Base-by-base conservation (phyloP, 2,329 filamentous ascomycete species). In the Dichotomopilus funicola region DNA sequence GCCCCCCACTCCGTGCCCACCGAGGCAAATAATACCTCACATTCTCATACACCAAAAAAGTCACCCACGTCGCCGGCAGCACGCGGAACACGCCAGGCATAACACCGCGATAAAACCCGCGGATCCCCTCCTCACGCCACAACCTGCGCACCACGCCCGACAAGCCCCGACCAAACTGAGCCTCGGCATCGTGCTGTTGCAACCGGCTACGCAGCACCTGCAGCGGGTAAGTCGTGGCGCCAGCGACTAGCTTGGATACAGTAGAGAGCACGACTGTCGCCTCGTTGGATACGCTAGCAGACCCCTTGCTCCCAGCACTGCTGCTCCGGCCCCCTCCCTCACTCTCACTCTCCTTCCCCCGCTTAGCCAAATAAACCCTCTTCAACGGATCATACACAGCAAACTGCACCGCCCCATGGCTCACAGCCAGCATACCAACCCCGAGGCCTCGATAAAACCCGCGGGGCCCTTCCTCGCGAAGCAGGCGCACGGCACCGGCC, bases 31-130 rank as follows among this genome's bases (percentile, higher is more conserved):
- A 86, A 62, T 81, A 83, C 72, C 87, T 91, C 57, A 87, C 86
- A 71, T 97, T 97, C 75, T 99, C 94, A 72, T 97, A 97, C 31
- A 97, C 91, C 64, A 99, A 72, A 68, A 99, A 97, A 1, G 92
- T 97, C 53, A 96, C 89, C 82, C 94, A 95, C 3, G 94, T 97
- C 36, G 91, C 91, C 3, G 94, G 94, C 70, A 99, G 77, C 34
- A 97, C 94, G 59, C 94, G 82, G 51, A 96, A 76, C n/a, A 96
- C 80, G 62, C 92, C 95, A 0, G 92, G 91, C 42, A 89, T 83
- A 55, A 97, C 75, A 1, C 94, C 94, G 62, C 91, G 89, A 71
- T 97, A 99, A 71, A 96, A 97, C 0, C 92, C 92, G 8, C 80
- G 74, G 36, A 88, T 57, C 0, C 94, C 91, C 67, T 96, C 91